These are phyloP conservation scores for Mycena pura DNA, from an alignment of 768 basidiomycete species.

Conservation along the genomic window DNA sequence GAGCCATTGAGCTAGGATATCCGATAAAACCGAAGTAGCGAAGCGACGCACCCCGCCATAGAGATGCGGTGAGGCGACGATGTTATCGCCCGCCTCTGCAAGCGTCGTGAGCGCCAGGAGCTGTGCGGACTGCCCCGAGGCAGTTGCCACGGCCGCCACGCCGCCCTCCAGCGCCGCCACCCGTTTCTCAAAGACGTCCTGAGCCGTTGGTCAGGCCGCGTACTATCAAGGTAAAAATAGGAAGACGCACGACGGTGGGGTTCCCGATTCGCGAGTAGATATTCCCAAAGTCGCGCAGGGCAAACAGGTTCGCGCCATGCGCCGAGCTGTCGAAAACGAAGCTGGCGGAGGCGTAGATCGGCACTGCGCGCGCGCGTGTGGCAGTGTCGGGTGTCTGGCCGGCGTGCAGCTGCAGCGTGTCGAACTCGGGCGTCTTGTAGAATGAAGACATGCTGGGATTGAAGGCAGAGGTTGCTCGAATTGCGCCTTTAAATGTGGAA, in stretches of 20 bases:
- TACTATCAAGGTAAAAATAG: background rate
- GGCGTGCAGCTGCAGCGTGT: slow-evolving; percentile 69
- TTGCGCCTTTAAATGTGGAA: too few relatives aligned
- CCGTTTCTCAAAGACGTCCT: slow-evolving; percentile 82
- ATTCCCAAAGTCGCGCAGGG: background rate
- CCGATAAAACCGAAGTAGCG: too few relatives aligned
- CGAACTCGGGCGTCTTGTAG: slow-evolving; percentile 52
- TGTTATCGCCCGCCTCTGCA: slow-evolving; percentile 73
- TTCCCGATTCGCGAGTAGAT: slow-evolving; percentile 15
- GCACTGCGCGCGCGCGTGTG: slow-evolving; percentile 66
- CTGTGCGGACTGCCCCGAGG: slow-evolving; percentile 79
- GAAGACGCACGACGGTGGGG: slow-evolving; percentile 13
- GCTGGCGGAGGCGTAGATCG: slow-evolving; percentile 62
- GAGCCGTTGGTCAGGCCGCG: background rate
- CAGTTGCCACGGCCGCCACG: slow-evolving; percentile 71
- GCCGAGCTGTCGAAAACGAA: slow-evolving; percentile 57
- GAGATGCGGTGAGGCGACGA: slow-evolving; percentile 61
- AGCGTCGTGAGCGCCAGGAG: slow-evolving; percentile 70
- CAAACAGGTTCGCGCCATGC: background rate
- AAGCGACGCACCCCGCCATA: slow-evolving; percentile 50
- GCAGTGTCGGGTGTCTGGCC: slow-evolving; percentile 58
- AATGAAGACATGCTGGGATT: too few relatives aligned
- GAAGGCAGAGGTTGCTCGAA: too few relatives aligned
- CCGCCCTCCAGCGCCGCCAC: slow-evolving; percentile 83
- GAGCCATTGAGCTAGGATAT: background rate